Conservation (phyloP, 73 alveolate genomes). For the Paramecium tetraurelia region DNA sequence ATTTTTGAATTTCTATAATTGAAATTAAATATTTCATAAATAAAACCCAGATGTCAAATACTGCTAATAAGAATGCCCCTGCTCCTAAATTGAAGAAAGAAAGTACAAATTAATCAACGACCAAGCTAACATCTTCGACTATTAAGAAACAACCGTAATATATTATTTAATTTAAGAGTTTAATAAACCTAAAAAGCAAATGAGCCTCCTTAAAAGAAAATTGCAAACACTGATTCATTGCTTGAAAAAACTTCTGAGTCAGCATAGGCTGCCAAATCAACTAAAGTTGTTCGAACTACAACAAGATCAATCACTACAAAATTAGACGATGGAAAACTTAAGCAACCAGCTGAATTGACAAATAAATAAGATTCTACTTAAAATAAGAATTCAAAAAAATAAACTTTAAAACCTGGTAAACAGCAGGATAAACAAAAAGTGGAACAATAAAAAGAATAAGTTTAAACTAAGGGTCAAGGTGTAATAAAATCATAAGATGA, state of each 20-base stretch:
- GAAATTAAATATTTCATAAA: background rate
- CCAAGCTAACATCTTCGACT: background rate
- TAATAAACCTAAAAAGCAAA: background rate
- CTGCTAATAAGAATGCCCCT: background rate
- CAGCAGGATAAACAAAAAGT: background rate
- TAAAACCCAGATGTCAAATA: background rate
- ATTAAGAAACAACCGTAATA: background rate
- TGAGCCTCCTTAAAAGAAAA: background rate
- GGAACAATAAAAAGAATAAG: background rate
- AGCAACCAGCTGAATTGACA: background rate
- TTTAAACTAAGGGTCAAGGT: background rate
- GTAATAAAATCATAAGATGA: background rate
- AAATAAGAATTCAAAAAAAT: background rate
- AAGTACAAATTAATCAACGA: background rate
- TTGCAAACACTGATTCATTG: background rate
- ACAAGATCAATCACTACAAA: background rate
- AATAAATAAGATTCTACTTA: background rate
- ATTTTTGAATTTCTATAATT: background rate
- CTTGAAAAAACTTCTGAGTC: background rate
- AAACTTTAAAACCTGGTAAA: background rate
- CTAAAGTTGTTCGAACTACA: background rate
- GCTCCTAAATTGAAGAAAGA: background rate
- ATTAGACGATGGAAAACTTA: background rate
- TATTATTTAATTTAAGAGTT: background rate
- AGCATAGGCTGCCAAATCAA: background rate